Evolutionary conservation across 495 filamentous ascomycete genomes (phyloP).

Genomic region (Glutinoglossum americanum): DNA sequence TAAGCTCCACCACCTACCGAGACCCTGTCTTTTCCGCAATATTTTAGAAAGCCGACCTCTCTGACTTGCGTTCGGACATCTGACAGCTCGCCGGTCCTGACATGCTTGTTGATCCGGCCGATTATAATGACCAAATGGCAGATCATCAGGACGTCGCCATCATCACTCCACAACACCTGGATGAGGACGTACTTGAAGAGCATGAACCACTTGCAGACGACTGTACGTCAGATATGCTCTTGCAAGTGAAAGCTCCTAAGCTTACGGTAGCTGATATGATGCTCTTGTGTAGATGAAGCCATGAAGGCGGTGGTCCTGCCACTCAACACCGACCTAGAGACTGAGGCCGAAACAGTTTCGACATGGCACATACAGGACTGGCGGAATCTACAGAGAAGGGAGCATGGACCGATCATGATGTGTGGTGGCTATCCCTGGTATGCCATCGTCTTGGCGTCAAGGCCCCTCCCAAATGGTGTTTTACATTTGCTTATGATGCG

Average conservation of each 20-base stretch:
- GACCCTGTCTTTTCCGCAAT: not conserved
- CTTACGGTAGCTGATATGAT: slow-evolving; percentile 8
- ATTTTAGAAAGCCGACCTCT: not conserved
- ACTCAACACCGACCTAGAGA: slow-evolving; percentile 54
- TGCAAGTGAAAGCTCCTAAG: slow-evolving; percentile 30
- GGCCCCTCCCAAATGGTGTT: not conserved
- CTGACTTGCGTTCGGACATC: slow-evolving; percentile 9
- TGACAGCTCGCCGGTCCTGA: slow-evolving; percentile 15
- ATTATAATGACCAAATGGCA: slow-evolving; percentile 26
- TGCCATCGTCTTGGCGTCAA: slow-evolving; percentile 11
- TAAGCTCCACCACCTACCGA: slow-evolving; percentile 8
- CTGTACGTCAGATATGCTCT: slow-evolving; percentile 18
- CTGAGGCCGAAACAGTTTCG: slow-evolving; percentile 38
- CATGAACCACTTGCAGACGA: slow-evolving; percentile 12
- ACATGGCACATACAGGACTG: slow-evolving; percentile 81
- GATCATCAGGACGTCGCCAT: slow-evolving; percentile 66
- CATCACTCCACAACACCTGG: slow-evolving; percentile 47
- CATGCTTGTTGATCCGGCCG: slow-evolving; percentile 53
- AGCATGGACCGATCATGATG: slow-evolving; percentile 73
- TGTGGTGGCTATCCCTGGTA: slow-evolving; percentile 80
- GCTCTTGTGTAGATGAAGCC: slow-evolving; percentile 37
- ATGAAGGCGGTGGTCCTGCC: slow-evolving; percentile 63
- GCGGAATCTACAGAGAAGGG: slow-evolving; percentile 46
- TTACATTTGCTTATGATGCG: slow-evolving; percentile 8
- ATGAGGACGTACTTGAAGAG: slow-evolving; percentile 30